Percentiles rank a stretch among this genome's conserved stretches.
Evolutionary conservation across 371 early-diverging fungal genomes (phyloP).

Genomic region (Syncephalis plumigaleata): DNA sequence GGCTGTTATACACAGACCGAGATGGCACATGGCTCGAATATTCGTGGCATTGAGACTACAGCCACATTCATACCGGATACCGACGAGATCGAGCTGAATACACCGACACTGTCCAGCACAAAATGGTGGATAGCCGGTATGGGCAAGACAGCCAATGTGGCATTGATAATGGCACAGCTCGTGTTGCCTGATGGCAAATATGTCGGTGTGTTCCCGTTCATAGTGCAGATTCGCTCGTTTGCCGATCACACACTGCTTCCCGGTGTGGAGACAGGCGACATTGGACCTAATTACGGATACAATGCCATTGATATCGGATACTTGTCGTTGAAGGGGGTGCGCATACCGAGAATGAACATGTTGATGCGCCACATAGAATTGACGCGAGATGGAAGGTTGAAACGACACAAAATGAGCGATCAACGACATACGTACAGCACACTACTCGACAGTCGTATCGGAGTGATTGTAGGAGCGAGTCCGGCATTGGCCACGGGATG

Average conservation of each 20-base stretch:
- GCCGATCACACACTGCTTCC: conserved; percentile 32
- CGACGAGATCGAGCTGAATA: conserved; percentile 79
- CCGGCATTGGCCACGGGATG: conserved; percentile 43
- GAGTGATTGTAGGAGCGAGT: conserved; percentile 34
- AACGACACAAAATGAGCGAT: conserved; percentile 52
- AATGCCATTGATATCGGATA: conserved; percentile 75
- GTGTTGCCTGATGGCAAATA: conserved; percentile 46
- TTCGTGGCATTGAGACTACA: conserved; percentile 83
- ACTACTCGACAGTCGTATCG: conserved; percentile 59
- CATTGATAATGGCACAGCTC: conserved; percentile 63
- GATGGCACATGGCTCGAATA: conserved; percentile 80
- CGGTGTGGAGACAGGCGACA: conserved; percentile 50
- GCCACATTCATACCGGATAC: conserved; percentile 73
- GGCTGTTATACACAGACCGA: conserved; percentile 91
- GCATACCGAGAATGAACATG: conserved; percentile 67
- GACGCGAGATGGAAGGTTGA: conserved; percentile 41
- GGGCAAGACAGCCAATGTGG: conserved; percentile 72
- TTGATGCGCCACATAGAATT: conserved; percentile 90
- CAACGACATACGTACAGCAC: conserved; percentile 48
- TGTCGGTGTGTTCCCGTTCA: conserved; percentile 63
- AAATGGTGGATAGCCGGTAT: conserved; percentile 97
- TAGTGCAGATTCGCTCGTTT: conserved; percentile 47
- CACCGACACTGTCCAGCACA: conserved; percentile 75
- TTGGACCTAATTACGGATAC: conserved; percentile 63
- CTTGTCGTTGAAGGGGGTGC: conserved; percentile 67